These are phyloP conservation scores for Casuarina equisetifolia DNA, from an alignment of 306 rosid genomes.

Conservation along the genomic window DNA sequence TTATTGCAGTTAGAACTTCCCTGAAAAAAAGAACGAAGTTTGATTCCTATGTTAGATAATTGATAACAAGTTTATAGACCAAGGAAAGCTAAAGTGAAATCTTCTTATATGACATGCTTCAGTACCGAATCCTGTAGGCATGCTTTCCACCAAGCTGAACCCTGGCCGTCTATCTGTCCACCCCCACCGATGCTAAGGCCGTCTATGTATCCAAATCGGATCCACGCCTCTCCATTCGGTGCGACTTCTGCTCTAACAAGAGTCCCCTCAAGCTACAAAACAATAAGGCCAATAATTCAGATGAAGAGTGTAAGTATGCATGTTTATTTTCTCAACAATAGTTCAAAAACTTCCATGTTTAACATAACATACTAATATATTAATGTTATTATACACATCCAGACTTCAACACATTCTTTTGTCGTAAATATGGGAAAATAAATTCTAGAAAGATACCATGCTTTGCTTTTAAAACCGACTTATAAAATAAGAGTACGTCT, in stretches of 20 bases:
- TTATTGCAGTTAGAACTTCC: neutral
- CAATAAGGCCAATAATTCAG: too few species aligned
- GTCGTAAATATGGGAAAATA: too few species aligned
- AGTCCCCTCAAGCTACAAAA: conserved; percentile 34
- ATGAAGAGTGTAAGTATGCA: too few species aligned
- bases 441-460: too few species aligned
- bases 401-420: too few species aligned
- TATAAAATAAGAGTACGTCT: too few species aligned
- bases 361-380: too few species aligned
- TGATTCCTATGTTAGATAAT: neutral
- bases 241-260: conserved; percentile 31
- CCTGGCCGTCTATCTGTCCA: conserved; percentile 51
- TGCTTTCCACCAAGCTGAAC: conserved; percentile 51
- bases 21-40: neutral
- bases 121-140: conserved; percentile 16
- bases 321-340: too few species aligned
- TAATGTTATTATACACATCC: too few species aligned
- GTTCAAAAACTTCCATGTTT: too few species aligned
- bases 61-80: neutral
- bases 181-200: conserved; percentile 41
- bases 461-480: too few species aligned
- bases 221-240: conserved; percentile 38
- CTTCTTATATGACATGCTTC: neutral
- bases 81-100: neutral
- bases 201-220: conserved; percentile 6